These are phyloP conservation scores for Pelomyxa schiedti DNA, from an alignment of 78 protist species.

Conservation along the genomic window DNA sequence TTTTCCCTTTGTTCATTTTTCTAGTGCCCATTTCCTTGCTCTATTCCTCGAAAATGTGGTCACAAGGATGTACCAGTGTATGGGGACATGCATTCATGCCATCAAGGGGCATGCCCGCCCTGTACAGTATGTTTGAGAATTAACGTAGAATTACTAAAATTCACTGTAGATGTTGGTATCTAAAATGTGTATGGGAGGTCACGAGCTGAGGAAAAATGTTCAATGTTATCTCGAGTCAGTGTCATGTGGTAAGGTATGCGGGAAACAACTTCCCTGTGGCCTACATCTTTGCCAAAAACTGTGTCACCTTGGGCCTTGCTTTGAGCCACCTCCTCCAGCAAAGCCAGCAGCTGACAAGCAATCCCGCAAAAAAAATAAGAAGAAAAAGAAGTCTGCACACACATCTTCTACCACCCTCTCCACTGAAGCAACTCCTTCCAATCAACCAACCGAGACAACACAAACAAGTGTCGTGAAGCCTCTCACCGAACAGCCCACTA, in stretches of 20 bases:
- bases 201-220: constrained; percentile 32
- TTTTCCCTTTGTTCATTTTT: too few relatives aligned
- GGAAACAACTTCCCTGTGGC: constrained; percentile 34
- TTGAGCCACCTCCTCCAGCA: not conserved
- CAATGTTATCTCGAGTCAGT: constrained; percentile 37
- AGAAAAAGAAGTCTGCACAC: too few relatives aligned
- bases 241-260: constrained; percentile 53
- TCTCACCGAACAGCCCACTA: too few relatives aligned
- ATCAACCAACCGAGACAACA: too few relatives aligned
- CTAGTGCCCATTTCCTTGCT: constrained; percentile 40
- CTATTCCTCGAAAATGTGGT: constrained; percentile 36
- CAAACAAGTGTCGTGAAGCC: too few relatives aligned
- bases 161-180: constrained; percentile 6
- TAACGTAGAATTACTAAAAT: too few relatives aligned
- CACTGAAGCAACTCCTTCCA: too few relatives aligned
- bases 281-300: constrained; percentile 24
- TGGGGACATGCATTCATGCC: constrained; percentile 53
- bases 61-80: constrained; percentile 25
- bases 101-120: constrained; percentile 50
- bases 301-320: constrained; percentile 52
- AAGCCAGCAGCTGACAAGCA: not conserved
- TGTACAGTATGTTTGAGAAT: too few relatives aligned
- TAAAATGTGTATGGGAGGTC: constrained; percentile 53
- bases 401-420: too few relatives aligned
- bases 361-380: not conserved